Percentiles rank a stretch among this genome's conserved stretches.
phyloP scores from a whole-genome alignment of 352 stramenopile species.

The Phytophthora aleatoria region DNA sequence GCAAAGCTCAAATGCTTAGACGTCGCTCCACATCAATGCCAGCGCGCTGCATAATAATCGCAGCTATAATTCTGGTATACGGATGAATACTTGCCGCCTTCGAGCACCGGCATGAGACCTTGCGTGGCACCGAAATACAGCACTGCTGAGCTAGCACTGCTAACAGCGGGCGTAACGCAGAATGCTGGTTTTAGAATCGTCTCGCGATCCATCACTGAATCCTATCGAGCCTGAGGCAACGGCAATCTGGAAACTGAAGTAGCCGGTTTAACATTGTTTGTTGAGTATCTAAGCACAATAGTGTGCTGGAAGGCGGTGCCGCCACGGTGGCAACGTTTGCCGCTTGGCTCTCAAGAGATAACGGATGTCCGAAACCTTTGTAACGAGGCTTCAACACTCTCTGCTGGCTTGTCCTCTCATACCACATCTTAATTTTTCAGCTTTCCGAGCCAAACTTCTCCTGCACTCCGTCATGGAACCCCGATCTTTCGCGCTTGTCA shows the following conservation, averaged over 20 bases:
- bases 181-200: not conserved
- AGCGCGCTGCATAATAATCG: no score
- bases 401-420: slow-evolving; percentile 1
- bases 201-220: not conserved
- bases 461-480: not conserved
- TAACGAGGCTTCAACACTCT: slow-evolving; percentile 28
- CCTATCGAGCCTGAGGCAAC: not conserved
- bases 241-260: slow-evolving; percentile 6
- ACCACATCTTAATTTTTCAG: not conserved
- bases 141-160: not conserved
- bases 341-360: not conserved
- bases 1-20: slow-evolving; percentile 1
- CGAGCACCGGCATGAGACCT: slow-evolving; percentile 7
- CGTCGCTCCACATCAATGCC: not conserved
- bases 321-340: not conserved
- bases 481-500: not conserved
- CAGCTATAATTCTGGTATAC: no score
- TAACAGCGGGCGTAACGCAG: not conserved
- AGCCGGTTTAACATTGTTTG: slow-evolving; percentile 10
- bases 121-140: not conserved
- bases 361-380: slow-evolving; percentile 29
- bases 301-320: not conserved
- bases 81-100: not conserved
- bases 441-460: not conserved
- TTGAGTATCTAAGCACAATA: not conserved